phyloP scores from a whole-genome alignment of 768 basidiomycete genomes.

The Trametes villosa region DNA sequence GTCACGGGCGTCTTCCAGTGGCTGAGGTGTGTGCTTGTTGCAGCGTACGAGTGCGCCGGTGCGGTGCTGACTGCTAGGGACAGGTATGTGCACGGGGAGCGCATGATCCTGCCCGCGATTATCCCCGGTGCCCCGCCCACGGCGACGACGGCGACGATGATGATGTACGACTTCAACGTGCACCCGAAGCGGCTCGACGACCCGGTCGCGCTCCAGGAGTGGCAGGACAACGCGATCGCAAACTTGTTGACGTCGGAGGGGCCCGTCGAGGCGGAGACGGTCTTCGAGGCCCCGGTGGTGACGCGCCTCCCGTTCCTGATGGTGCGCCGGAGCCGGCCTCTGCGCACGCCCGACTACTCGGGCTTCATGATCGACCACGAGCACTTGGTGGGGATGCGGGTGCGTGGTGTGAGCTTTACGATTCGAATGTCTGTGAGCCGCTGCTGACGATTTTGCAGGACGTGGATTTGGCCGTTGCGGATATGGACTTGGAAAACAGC shows the following conservation, averaged over 20 bases:
- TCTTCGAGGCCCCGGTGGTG: constrained; percentile 25
- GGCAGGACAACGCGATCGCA: neutral
- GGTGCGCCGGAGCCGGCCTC: constrained; percentile 13
- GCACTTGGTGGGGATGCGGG: constrained; percentile 45
- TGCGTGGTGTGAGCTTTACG: constrained; percentile 30
- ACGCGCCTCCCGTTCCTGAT: constrained; percentile 28
- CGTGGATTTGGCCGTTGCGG: no score
- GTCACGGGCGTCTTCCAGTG: constrained; percentile 41
- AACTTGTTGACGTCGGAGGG: constrained; percentile 3
- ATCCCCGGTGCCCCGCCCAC: no score
- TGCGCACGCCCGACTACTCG: constrained; percentile 30
- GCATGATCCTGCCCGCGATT: constrained; percentile 39
- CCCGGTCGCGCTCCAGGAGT: constrained; percentile 12
- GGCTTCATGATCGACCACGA: constrained; percentile 51
- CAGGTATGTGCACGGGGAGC: constrained; percentile 49
- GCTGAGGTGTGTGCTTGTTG: constrained; percentile 47
- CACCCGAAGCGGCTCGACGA: constrained; percentile 30
- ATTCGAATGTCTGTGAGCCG: no score
- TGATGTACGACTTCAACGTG: constrained; percentile 39
- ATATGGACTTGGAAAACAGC: no score
- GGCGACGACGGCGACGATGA: constrained; percentile 16
- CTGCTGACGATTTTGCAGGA: no score
- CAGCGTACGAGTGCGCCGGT: no score
- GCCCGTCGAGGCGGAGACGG: neutral
- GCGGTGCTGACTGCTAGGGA: constrained; percentile 3